Conservation (phyloP, 768 basidiomycete species). For the Leccinum imitatum region DNA sequence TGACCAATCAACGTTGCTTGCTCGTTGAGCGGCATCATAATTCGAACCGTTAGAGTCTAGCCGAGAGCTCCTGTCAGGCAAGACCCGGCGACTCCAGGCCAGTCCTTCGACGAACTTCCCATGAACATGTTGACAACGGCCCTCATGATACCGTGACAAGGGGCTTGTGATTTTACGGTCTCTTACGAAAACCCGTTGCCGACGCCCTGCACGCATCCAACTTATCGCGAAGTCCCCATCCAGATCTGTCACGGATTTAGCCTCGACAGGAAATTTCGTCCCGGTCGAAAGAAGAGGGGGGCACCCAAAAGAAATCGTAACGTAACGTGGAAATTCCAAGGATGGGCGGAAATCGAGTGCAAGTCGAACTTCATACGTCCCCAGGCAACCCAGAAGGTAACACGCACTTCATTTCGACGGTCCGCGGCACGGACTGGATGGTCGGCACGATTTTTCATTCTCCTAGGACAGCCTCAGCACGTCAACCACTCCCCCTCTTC, state of each 20-base stretch:
- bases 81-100: neutral
- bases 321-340: constrained; percentile 27
- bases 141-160: neutral
- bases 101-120: neutral
- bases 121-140: neutral
- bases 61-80: neutral
- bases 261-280: constrained; percentile 17
- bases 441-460: constrained; percentile 5
- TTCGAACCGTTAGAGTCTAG: neutral
- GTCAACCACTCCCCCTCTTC: neutral
- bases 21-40: neutral
- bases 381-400: constrained; percentile 13
- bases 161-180: constrained; percentile 10
- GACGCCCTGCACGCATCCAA: constrained; percentile 13
- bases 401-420: neutral
- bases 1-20: neutral
- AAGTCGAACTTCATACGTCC: constrained; percentile 7
- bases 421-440: neutral
- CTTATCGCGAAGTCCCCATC: constrained; percentile 19
- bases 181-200: constrained; percentile 24
- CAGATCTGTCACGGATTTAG: constrained; percentile 8
- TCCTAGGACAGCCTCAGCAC: constrained; percentile 24
- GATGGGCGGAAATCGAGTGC: constrained; percentile 20
- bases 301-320: constrained; percentile 12
- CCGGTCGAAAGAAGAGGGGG: constrained; percentile 10